Evolutionary conservation across 805 yeast genomes (phyloP).

Genomic region (Teunomyces aglyptinius): DNA sequence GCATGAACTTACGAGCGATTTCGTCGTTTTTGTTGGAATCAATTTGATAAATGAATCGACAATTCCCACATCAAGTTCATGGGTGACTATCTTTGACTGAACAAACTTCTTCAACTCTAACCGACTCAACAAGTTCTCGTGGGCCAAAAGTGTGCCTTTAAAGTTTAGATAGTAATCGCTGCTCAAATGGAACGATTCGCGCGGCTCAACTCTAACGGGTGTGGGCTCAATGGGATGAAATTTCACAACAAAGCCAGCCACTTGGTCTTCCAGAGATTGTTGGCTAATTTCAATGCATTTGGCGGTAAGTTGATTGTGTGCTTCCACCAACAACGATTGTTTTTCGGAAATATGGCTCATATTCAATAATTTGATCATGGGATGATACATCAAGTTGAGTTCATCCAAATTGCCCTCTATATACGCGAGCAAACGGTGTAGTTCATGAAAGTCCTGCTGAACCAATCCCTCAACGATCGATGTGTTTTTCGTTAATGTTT

Average conservation of each 20-base stretch:
- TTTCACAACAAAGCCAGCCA: background rate
- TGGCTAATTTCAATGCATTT: background rate
- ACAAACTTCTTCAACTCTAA: constrained; percentile 11
- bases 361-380: constrained; percentile 12
- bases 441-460: constrained; percentile 13
- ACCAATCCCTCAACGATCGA: constrained; percentile 11
- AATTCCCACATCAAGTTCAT: constrained; percentile 4
- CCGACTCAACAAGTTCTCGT: constrained; percentile 6
- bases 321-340: background rate
- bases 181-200: background rate
- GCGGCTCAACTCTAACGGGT: background rate
- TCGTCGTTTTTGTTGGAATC: constrained; percentile 13
- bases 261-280: background rate
- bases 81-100: constrained; percentile 8
- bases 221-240: background rate
- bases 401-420: constrained; percentile 15
- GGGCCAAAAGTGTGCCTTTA: background rate
- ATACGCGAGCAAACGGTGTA: constrained; percentile 9
- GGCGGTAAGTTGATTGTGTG: background rate
- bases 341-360: constrained; percentile 10
- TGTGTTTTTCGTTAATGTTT: background rate
- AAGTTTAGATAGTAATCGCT: background rate
- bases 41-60: constrained; percentile 14
- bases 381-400: constrained; percentile 13
- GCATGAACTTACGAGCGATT: constrained; percentile 2